Base-by-base conservation (phyloP, 2,329 filamentous ascomycete genomes). In the Colletotrichum coccodes region DNA sequence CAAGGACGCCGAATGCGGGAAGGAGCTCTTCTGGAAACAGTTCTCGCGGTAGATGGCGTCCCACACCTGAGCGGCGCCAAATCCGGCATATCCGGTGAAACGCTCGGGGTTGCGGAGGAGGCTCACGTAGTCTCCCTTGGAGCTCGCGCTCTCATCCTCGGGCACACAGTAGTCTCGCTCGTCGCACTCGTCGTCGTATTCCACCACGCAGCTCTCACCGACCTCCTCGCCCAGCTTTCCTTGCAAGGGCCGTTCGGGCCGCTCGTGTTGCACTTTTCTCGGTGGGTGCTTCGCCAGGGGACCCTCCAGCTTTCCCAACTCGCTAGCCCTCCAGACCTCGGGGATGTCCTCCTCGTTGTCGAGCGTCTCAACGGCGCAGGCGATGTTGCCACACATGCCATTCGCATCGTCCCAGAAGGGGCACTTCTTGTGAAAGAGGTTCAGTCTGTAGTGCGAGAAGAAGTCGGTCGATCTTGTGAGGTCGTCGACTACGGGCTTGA, bases 121-220 rank as follows among this genome's bases (percentile, higher is more conserved):
- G 80, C 94, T 97, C 75, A 99, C 96, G 78, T 99, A 99, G 84
- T 98, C 96, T 46, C 96, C 96, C 80, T 97, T 97, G 11, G 89
- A 92, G 57, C 87, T 87, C 7, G 92, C 90, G 75, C 93, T 93
- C 82, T 98, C 95, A 77, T 99, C 96, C 75, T 99, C 96, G 0
- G 94, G 94, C 5, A 98, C 90, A 81, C 96, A 99, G 80, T 98
- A 99, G 79, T 99, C 96, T 72, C 96, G 89, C 73, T 98, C 93
- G 82, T 98, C 95, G 80, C 94, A 97, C 80, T 98, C 95, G 76
- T 98, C 95, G 76, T 98, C 95, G 77, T 97, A 97, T 82, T 99
- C 96, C 21, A 98, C 91, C 52, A 99, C 94, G 78, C 96, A 99
- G 79, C 94, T 97, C 83, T 99, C 96, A 60, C 94, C 94, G 0